Percentiles rank a stretch among this genome's conserved stretches.
Conservation (phyloP, 2,329 filamentous ascomycete species). For the Hirsutella rhossiliensis region DNA sequence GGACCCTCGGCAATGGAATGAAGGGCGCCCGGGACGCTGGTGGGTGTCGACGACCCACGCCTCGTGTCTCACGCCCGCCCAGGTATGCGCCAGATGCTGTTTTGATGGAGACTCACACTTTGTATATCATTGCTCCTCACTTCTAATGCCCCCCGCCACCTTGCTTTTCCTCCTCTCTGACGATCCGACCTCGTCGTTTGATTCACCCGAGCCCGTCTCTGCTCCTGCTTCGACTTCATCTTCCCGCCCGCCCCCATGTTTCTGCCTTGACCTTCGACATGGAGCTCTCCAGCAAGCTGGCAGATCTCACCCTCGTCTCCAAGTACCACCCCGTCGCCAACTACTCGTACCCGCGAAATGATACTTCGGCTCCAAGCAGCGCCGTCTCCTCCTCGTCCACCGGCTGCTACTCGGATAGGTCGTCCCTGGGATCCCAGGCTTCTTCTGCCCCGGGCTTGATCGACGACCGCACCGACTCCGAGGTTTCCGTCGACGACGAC, state of each 20-base stretch:
- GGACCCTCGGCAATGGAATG: too few species aligned
- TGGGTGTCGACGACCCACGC: too few species aligned
- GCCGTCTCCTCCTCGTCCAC: not conserved
- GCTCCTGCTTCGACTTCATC: not conserved
- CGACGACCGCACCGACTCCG: slow-evolving; percentile 38
- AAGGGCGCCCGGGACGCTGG: too few species aligned
- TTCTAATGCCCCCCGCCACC: too few species aligned
- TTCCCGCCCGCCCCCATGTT: not conserved
- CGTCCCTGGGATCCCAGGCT: slow-evolving; percentile 31
- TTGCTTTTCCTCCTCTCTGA: too few species aligned
- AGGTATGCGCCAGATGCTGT: too few species aligned
- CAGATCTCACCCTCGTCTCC: slow-evolving; percentile 25
- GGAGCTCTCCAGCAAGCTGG: slow-evolving; percentile 23
- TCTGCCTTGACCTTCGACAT: slow-evolving; percentile 11
- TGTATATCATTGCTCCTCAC: not conserved
- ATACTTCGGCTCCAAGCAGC: slow-evolving; percentile 7
- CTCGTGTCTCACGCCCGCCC: too few species aligned
- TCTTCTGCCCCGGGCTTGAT: slow-evolving; percentile 38
- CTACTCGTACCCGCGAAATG: slow-evolving; percentile 25
- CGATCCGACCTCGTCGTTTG: too few species aligned
- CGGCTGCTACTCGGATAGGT: slow-evolving; percentile 15
- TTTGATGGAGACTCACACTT: not conserved
- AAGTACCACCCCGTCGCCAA: slow-evolving; percentile 27
- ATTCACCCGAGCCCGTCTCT: too few species aligned
- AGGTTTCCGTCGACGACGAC: slow-evolving; percentile 38